These are phyloP conservation scores for Chrysosporium keratinophilum DNA, from an alignment of 2,329 filamentous ascomycete genomes.

Conservation along the genomic window DNA sequence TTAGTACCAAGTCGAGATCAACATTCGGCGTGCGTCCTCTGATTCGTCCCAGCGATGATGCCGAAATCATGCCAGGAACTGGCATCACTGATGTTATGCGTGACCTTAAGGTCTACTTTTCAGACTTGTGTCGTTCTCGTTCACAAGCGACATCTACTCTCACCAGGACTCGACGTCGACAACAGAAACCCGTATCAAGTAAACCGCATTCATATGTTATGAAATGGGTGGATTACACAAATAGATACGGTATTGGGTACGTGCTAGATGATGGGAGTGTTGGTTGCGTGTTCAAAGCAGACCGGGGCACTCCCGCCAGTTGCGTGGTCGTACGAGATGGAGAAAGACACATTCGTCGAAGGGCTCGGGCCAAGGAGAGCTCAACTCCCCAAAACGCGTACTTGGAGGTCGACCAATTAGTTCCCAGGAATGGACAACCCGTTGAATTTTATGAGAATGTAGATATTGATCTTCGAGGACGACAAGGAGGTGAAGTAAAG, in stretches of 20 bases:
- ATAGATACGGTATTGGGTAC: constrained; percentile 43
- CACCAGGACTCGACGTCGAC: constrained; percentile 21
- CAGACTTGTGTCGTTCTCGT: constrained; percentile 27
- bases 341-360: constrained; percentile 38
- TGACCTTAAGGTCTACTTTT: constrained; percentile 32
- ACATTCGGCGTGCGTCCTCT: constrained; percentile 26
- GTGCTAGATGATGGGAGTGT: constrained; percentile 43
- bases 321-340: constrained; percentile 40
- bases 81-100: constrained; percentile 32
- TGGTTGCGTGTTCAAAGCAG: constrained; percentile 41
- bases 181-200: constrained; percentile 20
- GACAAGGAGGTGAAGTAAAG: constrained; percentile 29
- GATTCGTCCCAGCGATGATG: constrained; percentile 31
- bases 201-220: constrained; percentile 39
- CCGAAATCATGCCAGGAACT: constrained; percentile 30
- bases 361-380: constrained; percentile 32
- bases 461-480: constrained; percentile 25
- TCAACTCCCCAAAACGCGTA: constrained; percentile 24
- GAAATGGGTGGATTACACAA: constrained; percentile 46
- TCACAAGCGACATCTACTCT: constrained; percentile 4
- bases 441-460: constrained; percentile 42
- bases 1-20: constrained; percentile 15
- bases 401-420: constrained; percentile 35
- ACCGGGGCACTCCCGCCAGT: constrained; percentile 35
- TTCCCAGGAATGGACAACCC: constrained; percentile 33